A percentile compares a stretch with the other conserved stretches of the same genome.
These are phyloP conservation scores for Pseudogymnoascus sp. DNA, from an alignment of 2,329 filamentous ascomycete species.

Conservation along the genomic window DNA sequence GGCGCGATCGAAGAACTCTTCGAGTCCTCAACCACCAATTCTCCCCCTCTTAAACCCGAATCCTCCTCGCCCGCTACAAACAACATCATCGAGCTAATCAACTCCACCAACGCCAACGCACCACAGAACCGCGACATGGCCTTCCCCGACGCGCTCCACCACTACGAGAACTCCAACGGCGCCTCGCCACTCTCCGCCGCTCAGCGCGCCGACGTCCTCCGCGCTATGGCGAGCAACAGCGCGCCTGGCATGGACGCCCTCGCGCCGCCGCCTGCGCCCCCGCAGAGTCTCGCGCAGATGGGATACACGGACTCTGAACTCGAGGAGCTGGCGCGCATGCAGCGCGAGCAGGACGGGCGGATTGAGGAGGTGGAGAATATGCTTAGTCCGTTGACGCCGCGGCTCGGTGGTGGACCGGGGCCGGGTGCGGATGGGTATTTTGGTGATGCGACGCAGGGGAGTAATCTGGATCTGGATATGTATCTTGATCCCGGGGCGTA, in stretches of 20 bases:
- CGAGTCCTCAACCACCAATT: slow-evolving; percentile 39
- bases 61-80: slow-evolving; percentile 32
- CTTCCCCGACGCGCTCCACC: slow-evolving; percentile 41
- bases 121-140: slow-evolving; percentile 32
- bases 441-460: slow-evolving; percentile 25
- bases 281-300: slow-evolving; percentile 51
- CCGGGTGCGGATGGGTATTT: slow-evolving; percentile 53
- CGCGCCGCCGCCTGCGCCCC: slow-evolving; percentile 30
- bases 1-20: slow-evolving; percentile 52
- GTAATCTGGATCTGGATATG: slow-evolving; percentile 41
- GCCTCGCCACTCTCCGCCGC: slow-evolving; percentile 48
- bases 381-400: slow-evolving; percentile 71
- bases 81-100: slow-evolving; percentile 57
- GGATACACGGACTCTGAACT: slow-evolving; percentile 65
- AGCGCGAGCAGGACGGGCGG: slow-evolving; percentile 67
- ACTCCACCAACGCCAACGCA: slow-evolving; percentile 51
- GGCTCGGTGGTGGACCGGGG: slow-evolving; percentile 52
- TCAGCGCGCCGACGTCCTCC: slow-evolving; percentile 49
- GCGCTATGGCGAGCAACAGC: slow-evolving; percentile 43
- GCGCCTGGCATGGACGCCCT: slow-evolving; percentile 23
- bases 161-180: slow-evolving; percentile 35
- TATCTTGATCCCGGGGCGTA: slow-evolving; percentile 38
- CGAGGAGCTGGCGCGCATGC: slow-evolving; percentile 67
- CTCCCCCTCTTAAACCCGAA: slow-evolving; percentile 45
- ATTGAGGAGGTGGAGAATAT: slow-evolving; percentile 67